A percentile compares a stretch with the other conserved stretches of the same genome.
Conservation (phyloP, 768 basidiomycete species). For the Pleurotus tuoliensis region DNA sequence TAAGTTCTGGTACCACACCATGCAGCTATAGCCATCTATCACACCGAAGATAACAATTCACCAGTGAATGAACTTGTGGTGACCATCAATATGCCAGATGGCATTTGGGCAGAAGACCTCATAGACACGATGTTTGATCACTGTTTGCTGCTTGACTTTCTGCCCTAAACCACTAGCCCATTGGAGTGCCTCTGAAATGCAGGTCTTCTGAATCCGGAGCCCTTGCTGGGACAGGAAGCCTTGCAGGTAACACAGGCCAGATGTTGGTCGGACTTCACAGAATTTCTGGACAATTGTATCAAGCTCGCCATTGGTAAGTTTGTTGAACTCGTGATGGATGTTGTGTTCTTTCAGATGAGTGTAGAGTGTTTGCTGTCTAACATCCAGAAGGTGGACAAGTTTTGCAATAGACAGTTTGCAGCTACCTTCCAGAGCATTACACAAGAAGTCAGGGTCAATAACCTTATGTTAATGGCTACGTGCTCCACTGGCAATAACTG, state of each 20-base stretch:
- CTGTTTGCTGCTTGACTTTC: conserved; percentile 12
- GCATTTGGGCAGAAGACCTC: conserved; percentile 17
- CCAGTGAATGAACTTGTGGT: conserved; percentile 30
- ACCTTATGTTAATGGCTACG: neutral
- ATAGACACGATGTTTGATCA: conserved; percentile 18
- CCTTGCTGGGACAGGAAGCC: conserved; percentile 23
- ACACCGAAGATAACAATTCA: conserved; percentile 24
- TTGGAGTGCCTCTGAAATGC: conserved; percentile 17
- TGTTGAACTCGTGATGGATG: neutral
- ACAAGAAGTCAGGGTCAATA: conserved; percentile 1
- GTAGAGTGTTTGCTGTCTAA: conserved; percentile 4
- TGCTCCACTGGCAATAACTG: no score
- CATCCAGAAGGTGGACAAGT: conserved; percentile 1
- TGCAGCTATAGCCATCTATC: conserved; percentile 19
- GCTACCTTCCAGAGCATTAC: neutral
- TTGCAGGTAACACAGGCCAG: conserved; percentile 24
- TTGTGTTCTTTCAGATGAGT: neutral
- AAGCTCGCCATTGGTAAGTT: conserved; percentile 1
- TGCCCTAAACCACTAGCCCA: conserved; percentile 24
- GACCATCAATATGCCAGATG: conserved; percentile 31
- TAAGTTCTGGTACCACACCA: conserved; percentile 12
- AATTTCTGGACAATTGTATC: conserved; percentile 3
- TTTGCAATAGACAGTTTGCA: neutral
- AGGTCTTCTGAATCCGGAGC: conserved; percentile 18
- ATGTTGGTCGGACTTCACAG: conserved; percentile 11